Base-by-base conservation (phyloP, 2,329 filamentous ascomycete species). In the Thielaviopsis musarum region DNA sequence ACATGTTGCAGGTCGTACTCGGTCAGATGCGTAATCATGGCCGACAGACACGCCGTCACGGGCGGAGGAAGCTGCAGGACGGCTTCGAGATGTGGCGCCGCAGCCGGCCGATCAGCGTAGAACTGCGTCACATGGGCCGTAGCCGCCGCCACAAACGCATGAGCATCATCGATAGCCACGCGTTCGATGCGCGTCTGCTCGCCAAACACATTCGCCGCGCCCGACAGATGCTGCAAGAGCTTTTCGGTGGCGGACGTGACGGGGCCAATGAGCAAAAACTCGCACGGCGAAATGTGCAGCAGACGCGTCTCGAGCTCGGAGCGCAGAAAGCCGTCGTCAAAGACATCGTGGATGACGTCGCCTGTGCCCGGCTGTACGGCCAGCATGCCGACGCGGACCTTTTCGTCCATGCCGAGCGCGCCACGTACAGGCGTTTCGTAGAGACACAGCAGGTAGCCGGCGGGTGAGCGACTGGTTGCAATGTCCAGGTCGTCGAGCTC, bases 281-380 rank as follows among this genome's bases (percentile, higher is more conserved):
- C 93, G 71, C 91, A 95, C 0, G 93, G 93, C 0, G 91, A 89
- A 64, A 98, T 95, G 69, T 98, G 93, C 30, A 98, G 75, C 26
- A 98, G 74, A n/a, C 93, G 77, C 0, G 93, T 98, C 72, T 98
- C 93, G 38, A 98, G 87, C 69, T 98, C 93, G 66, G 85, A 90
- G 55, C 93, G 80, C 91, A 98, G 95, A 72, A 97, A 97, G 1
- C 91, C 90, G 67, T 98, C 93, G 65, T 97, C 89, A 66, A 98
- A 98, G 61, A 85, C 84, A 67, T 98, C 93, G 66, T 96, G 94
- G 59, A 97, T 86, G 65, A 98, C 89, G 69, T 97, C 91, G 59
- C 93, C 93, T 0, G 93, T 98, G 0, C 89, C 87, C 9, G 93
- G 93, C 66, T 98, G 93, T 4, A 98, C 93, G 26, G 93, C 93